phyloP scores from a whole-genome alignment of 257 asterid species.

The Gynochthodes officinalis region DNA sequence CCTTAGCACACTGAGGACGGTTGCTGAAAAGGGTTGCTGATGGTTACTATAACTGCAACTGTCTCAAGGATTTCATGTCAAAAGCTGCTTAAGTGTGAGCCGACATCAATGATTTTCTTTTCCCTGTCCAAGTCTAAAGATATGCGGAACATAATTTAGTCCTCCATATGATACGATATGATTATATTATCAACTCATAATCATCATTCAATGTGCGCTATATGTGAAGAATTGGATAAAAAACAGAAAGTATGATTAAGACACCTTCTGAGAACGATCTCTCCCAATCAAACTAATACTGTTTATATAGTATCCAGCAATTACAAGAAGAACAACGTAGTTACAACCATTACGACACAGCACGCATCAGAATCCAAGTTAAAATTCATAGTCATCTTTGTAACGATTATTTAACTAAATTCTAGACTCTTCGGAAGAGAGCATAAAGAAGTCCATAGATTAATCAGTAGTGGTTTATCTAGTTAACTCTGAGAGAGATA shows the following conservation, averaged over 20 bases:
- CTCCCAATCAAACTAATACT: too few relatives aligned
- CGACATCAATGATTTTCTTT: not conserved
- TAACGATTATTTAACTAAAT: too few relatives aligned
- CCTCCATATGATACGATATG: not conserved
- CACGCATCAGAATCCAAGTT: not conserved
- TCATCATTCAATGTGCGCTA: not conserved
- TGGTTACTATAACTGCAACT: not conserved
- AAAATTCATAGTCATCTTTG: slow-evolving; percentile 1
- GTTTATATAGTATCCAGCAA: too few relatives aligned
- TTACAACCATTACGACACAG: not conserved
- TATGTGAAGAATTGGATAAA: too few relatives aligned
- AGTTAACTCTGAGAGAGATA: slow-evolving; percentile 1
- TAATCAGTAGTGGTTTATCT: slow-evolving; percentile 11
- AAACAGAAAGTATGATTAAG: too few relatives aligned
- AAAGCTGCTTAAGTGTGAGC: not conserved
- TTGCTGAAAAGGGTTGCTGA: not conserved
- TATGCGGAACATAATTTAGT: too few relatives aligned
- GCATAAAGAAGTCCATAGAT: not conserved
- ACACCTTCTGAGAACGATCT: too few relatives aligned
- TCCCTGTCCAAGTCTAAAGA: not conserved
- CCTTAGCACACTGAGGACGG: not conserved
- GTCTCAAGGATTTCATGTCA: not conserved
- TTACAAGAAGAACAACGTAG: not conserved
- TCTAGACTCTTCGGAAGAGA: not conserved
- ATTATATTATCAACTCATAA: not conserved